These are phyloP conservation scores for Nemania serpens DNA, from an alignment of 2,329 filamentous ascomycete genomes.

Conservation along the genomic window DNA sequence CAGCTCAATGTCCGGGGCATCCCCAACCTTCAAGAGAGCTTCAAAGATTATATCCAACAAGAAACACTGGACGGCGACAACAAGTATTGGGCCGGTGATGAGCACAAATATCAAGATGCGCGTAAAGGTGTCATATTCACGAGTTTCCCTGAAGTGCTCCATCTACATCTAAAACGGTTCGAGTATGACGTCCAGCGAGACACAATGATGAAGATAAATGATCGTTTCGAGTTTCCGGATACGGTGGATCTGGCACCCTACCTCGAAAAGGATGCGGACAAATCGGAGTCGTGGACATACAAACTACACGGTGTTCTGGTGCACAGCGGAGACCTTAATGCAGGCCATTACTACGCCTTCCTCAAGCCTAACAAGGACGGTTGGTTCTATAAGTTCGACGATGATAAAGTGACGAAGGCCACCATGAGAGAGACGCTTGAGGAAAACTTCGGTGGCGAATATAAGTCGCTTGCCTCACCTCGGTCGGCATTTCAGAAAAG, in stretches of 20 bases:
- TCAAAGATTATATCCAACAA: conserved; percentile 93
- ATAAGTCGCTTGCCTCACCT: conserved; percentile 55
- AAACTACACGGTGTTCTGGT: conserved; percentile 94
- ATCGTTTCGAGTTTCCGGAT: conserved; percentile 88
- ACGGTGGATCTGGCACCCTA: conserved; percentile 84
- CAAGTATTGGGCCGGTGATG: conserved; percentile 91
- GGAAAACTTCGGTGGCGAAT: conserved; percentile 95
- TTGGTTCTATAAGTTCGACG: conserved; percentile 95
- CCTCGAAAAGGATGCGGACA: conserved; percentile 83
- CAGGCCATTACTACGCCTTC: conserved; percentile 98
- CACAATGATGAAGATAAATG: conserved; percentile 98
- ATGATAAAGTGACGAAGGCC: conserved; percentile 94
- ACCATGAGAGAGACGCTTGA: conserved; percentile 90
- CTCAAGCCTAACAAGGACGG: conserved; percentile 92
- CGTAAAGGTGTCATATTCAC: conserved; percentile 98
- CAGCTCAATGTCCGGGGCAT: conserved; percentile 96
- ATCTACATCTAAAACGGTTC: conserved; percentile 95
- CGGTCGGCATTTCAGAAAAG: conserved; percentile 59
- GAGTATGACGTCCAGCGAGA: conserved; percentile 96
- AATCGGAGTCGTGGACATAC: conserved; percentile 87
- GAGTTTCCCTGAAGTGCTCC: conserved; percentile 89
- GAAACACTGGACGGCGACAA: conserved; percentile 98
- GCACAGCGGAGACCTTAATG: conserved; percentile 94
- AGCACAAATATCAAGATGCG: conserved; percentile 91
- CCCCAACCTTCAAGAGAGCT: conserved; percentile 90